A percentile compares a stretch with the other conserved stretches of the same genome.
Evolutionary conservation across 2,329 filamentous ascomycete species (phyloP).

Genomic region (Talaromyces sp.): DNA sequence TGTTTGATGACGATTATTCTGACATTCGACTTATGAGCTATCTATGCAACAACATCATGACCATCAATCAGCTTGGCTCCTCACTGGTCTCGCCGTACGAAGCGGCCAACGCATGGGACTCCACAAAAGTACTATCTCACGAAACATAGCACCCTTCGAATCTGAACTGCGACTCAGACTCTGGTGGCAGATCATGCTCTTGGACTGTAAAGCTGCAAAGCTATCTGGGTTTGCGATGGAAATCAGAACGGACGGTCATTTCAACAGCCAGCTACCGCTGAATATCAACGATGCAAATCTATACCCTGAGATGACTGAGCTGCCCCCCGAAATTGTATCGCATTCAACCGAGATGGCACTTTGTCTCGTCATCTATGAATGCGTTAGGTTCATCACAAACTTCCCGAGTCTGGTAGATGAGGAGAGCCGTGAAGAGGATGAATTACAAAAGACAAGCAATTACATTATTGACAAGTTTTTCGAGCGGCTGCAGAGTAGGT

Average conservation of each 20-base stretch:
- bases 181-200: not conserved
- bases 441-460: not conserved
- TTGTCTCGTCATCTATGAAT: not conserved
- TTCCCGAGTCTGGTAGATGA: not conserved
- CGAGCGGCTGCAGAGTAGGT: not conserved
- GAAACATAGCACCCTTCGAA: not conserved
- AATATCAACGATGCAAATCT: not conserved
- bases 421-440: not conserved
- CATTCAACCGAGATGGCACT: not conserved
- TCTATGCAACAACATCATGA: not conserved
- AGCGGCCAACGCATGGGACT: not conserved
- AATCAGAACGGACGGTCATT: not conserved
- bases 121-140: not conserved
- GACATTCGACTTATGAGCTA: not conserved
- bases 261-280: not conserved
- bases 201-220: not conserved
- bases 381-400: not conserved
- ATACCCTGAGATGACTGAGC: not conserved
- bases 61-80: not conserved
- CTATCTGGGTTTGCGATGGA: not conserved
- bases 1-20: not conserved
- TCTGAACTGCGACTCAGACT: not conserved
- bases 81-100: not conserved
- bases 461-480: not conserved
- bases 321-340: not conserved